Base-by-base conservation (phyloP, 1,139 yeast genomes). In the Magnusiomyces tetraspermus region DNA sequence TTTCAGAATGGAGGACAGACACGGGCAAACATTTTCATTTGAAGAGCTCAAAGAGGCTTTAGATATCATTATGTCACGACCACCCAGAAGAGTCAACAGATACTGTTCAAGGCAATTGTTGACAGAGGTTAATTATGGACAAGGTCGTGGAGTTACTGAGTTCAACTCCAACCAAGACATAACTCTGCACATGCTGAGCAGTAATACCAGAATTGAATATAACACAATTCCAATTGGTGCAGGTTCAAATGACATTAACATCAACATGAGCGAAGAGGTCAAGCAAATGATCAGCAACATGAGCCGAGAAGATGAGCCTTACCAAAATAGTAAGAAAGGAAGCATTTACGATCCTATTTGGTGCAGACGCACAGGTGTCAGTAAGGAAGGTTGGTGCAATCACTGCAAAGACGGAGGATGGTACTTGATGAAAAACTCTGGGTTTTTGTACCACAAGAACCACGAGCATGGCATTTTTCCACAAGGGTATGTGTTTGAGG, bases 391-490 rank as follows among this genome's bases (percentile, higher is more conserved):
- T 11, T 63, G 63, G 64, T 63, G 66, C 46, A 63, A 58, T 42
- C 60, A 61, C 46, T 63, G 66, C 54, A 58, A 56, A 17, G 53
- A 57, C 23, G 63, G 64, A 2, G 59, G 59, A 2, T 63, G 58
- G 56, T 58, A 55, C 49, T 50, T 61, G 38, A 60, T 63, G 60
- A 63, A 63, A 45, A 63, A 63, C 53, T 59, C 63, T 33, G 65
- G 65, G 8, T 63, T 63, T 50, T 52, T 63, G 37, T 63, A 63
- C 51, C 66, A 63, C 51, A 63, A 63, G 51, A 63, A 63, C 55
- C 64, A 63, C 46, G 66, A 63, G 53, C 66, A 63, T 42, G 66
- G 66, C 36, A 58, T 63, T 21, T 61, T 61, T 45, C 66, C 66
- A 24, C 61, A 59, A n/a, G 65, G 64, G 8, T 52, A 57, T 41